Percentiles rank a stretch among this genome's conserved stretches.
These are phyloP conservation scores for Trypanosoma grayi DNA, from an alignment of 208 protist genomes.

Conservation along the genomic window DNA sequence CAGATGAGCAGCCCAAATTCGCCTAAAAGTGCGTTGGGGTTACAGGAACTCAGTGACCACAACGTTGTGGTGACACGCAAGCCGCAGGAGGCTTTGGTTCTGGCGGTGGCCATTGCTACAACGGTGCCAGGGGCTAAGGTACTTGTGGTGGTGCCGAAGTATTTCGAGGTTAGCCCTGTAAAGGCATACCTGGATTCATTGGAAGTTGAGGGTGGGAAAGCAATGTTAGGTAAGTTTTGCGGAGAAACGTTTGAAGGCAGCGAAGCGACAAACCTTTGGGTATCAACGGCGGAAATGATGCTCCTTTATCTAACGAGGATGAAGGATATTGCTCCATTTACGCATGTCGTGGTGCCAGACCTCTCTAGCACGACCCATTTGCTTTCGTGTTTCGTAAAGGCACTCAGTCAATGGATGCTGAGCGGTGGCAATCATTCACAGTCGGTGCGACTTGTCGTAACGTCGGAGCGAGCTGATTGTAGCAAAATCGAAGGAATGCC, in stretches of 20 bases:
- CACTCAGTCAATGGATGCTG: slow-evolving; percentile 26
- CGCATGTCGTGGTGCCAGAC: slow-evolving; percentile 77
- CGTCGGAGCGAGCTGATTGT: slow-evolving; percentile 13
- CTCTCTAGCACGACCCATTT: slow-evolving; percentile 56
- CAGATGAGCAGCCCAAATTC: slow-evolving; percentile 12
- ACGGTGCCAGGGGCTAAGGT: slow-evolving; percentile 32
- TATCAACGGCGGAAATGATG: slow-evolving; percentile 75
- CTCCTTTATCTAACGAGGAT: slow-evolving; percentile 67
- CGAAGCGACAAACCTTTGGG: slow-evolving; percentile 56
- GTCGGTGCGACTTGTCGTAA: slow-evolving; percentile 40
- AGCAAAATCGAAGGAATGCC: slow-evolving; percentile 42
- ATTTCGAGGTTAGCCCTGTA: slow-evolving; percentile 61
- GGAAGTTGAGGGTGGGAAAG: slow-evolving; percentile 8
- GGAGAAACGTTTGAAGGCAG: slow-evolving; percentile 55
- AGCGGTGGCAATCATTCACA: slow-evolving; percentile 36
- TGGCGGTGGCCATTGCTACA: slow-evolving; percentile 39
- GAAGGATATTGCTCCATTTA: slow-evolving; percentile 71
- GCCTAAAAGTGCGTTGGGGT: slow-evolving; percentile 15
- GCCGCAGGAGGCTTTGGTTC: slow-evolving; percentile 40
- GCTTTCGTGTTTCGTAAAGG: slow-evolving; percentile 38
- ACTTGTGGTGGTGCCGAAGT: slow-evolving; percentile 80
- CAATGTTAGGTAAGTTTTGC: slow-evolving; percentile 56
- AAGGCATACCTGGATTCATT: slow-evolving; percentile 44
- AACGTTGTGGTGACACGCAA: slow-evolving; percentile 50
- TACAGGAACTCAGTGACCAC: slow-evolving; percentile 24